Conservation (phyloP, 495 filamentous ascomycete genomes). For the Staphylotrichum longicolle region DNA sequence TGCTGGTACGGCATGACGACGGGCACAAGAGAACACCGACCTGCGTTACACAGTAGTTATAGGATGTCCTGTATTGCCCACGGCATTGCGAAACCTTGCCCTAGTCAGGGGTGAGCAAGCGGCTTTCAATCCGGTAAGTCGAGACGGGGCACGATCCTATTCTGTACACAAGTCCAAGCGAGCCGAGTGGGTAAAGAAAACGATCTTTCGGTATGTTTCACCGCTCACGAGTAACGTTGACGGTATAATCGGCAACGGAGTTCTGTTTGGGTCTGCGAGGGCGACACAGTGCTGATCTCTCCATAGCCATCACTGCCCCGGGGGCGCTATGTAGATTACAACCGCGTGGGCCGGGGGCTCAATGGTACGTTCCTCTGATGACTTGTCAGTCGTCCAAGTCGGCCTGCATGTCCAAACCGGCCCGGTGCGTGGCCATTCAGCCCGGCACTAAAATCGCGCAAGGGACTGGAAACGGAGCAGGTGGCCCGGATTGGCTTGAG, state of each 20-base stretch:
- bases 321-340: background rate
- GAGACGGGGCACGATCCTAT: too few species aligned
- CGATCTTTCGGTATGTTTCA: too few species aligned
- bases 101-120: background rate
- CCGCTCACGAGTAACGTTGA: too few species aligned
- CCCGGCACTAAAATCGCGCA: constrained; percentile 31
- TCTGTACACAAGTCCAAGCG: too few species aligned
- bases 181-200: too few species aligned
- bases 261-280: too few species aligned
- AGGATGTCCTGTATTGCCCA: background rate
- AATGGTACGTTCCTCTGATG: constrained; percentile 20
- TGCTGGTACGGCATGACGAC: background rate
- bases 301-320: too few species aligned
- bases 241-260: too few species aligned
- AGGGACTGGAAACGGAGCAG: constrained; percentile 6
- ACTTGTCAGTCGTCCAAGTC: background rate
- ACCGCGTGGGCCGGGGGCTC: background rate
- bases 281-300: too few species aligned
- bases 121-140: background rate
- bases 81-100: constrained; percentile 1
- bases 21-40: background rate
- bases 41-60: too few species aligned
- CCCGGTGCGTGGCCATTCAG: background rate
- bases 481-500: constrained; percentile 17
- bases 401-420: constrained; percentile 9